These are phyloP conservation scores for Colletotrichum agaves DNA, from an alignment of 2,329 filamentous ascomycete species.

Conservation along the genomic window DNA sequence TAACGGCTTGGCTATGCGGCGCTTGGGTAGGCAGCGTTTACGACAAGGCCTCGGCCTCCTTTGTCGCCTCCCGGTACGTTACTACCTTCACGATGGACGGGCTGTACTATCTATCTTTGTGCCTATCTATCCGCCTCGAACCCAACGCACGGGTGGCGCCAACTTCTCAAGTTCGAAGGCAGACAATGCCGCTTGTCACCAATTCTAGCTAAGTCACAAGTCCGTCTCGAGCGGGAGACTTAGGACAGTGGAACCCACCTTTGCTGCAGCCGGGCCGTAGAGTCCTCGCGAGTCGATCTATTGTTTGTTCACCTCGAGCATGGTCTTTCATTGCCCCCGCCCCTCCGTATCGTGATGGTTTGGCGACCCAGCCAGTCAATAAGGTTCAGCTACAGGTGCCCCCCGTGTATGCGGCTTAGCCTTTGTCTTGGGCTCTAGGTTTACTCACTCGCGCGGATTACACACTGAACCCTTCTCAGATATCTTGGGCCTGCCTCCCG, in stretches of 20 bases:
- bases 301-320: conserved; percentile 20
- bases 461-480: conserved; percentile 17
- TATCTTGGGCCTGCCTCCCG: conserved; percentile 27
- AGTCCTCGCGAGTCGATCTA: conserved; percentile 9
- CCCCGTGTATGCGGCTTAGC: conserved; percentile 26
- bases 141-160: conserved; percentile 33
- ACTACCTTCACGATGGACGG: conserved; percentile 30
- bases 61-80: conserved; percentile 25
- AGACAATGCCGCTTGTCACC: conserved; percentile 34
- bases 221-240: conserved; percentile 27
- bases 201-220: conserved; percentile 22
- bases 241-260: conserved; percentile 15
- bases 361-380: conserved; percentile 23
- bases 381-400: conserved; percentile 30
- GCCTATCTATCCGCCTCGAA: conserved; percentile 20
- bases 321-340: conserved; percentile 22
- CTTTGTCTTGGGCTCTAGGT: conserved; percentile 19
- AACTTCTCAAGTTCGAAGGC: conserved; percentile 13
- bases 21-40: conserved; percentile 25
- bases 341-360: conserved; percentile 17
- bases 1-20: conserved; percentile 35
- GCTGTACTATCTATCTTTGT: conserved; percentile 22
- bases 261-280: conserved; percentile 6
- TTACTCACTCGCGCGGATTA: conserved; percentile 9
- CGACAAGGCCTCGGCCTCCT: conserved; percentile 27